phyloP scores from a whole-genome alignment of 2,329 filamentous ascomycete genomes.

The Cylindrodendrum hubeiense region DNA sequence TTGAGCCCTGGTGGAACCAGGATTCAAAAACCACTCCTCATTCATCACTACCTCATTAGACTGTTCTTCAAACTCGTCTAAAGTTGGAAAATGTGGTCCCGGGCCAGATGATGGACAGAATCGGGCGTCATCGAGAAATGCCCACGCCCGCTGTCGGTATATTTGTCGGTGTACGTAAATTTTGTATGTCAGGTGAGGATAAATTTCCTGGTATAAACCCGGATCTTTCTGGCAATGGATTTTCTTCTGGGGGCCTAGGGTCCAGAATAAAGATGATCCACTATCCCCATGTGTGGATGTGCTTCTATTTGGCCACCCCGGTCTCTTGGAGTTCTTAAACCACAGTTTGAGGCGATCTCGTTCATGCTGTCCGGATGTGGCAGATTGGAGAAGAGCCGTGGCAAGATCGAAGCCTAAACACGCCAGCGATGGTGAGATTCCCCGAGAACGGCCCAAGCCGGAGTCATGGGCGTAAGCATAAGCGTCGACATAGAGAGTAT shows the following conservation, averaged over 20 bases:
- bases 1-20: not conserved
- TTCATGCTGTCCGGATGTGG: not conserved
- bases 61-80: not conserved
- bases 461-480: not conserved
- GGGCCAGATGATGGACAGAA: not conserved
- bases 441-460: not conserved
- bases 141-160: constrained; percentile 29
- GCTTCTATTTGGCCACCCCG: no score
- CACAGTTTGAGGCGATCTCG: not conserved
- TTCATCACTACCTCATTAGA: not conserved
- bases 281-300: no score
- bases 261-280: no score
- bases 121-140: constrained; percentile 21
- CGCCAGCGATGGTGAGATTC: not conserved
- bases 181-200: not conserved
- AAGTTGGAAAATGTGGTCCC: constrained; percentile 10
- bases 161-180: not conserved
- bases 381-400: not conserved
- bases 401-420: constrained; percentile 7
- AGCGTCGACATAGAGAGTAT: constrained; percentile 18
- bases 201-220: constrained; percentile 4
- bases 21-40: constrained; percentile 3
- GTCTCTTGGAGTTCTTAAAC: not conserved
- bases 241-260: not conserved
- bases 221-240: not conserved